Evolutionary conservation across 495 filamentous ascomycete species (phyloP).

Genomic region (Geoglossum glabrum): DNA sequence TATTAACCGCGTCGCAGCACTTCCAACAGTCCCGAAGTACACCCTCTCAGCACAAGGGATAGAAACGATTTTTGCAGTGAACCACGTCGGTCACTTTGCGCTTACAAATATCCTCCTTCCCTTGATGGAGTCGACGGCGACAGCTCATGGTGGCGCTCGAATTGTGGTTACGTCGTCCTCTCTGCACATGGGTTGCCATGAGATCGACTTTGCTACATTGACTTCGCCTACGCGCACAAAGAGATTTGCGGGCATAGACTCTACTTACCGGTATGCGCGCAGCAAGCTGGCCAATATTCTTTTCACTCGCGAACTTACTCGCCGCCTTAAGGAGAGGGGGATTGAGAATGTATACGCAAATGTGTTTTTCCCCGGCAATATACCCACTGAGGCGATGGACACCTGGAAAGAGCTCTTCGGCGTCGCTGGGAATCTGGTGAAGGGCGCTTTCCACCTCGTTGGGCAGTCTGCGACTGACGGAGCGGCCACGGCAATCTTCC

Average conservation of each 20-base stretch:
- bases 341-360: constrained; percentile 14
- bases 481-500: constrained; percentile 22
- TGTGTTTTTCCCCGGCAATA: constrained; percentile 17
- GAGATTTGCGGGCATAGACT: constrained; percentile 9
- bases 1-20: background rate
- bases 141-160: constrained; percentile 9
- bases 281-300: constrained; percentile 26
- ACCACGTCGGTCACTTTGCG: constrained; percentile 22
- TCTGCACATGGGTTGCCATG: constrained; percentile 14
- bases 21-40: constrained; percentile 7
- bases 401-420: constrained; percentile 19
- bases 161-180: constrained; percentile 18
- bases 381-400: constrained; percentile 20
- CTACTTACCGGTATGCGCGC: constrained; percentile 20
- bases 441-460: constrained; percentile 7
- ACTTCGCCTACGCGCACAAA: constrained; percentile 12
- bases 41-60: constrained; percentile 16
- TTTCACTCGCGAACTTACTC: constrained; percentile 19
- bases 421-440: constrained; percentile 8
- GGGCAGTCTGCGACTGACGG: constrained; percentile 20
- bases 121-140: constrained; percentile 12
- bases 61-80: constrained; percentile 20
- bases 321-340: constrained; percentile 12
- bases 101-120: constrained; percentile 20
- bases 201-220: constrained; percentile 13